Evolutionary conservation across 495 filamentous ascomycete species (phyloP), one percentile per base, ranked within the genome.

Genomic region (Mytilinidion resinicola): DNA sequence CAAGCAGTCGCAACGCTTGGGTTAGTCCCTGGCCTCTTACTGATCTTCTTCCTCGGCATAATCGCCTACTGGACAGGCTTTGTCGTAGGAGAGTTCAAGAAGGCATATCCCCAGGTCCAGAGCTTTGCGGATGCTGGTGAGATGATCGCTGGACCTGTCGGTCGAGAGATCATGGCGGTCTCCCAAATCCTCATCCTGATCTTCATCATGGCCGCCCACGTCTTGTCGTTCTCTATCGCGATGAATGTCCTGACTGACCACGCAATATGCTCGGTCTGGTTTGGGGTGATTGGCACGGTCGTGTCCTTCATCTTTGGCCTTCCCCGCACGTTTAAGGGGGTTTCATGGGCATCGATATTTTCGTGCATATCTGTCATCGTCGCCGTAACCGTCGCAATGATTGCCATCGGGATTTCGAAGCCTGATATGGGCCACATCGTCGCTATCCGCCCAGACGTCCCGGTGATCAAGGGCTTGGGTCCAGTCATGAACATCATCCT

Each of bases 201-300:
- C 34, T 90, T 93, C 74, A 81, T 88, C 65, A 86, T 89, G 76
- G 87, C 78, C 14, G 86, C 84, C 14, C 88, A 92, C 64, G 77
- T 90, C 47, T 73, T 91, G 41, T 87, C 84, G 0, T 89, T 89
- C 63, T 80, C 79, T 10, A 86, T 91, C 57, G 82, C 83, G 68
- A 79, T 90, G 69, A 84, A 85, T 51, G 81, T 76, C 19, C 70
- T 91, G 43, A 83, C 84, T 5, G 68, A 81, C 1, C 79, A 88
- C 64, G 81, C 75, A 3, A 72, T 77, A 0, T 92, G 89, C 67
- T 83, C 85, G 4, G 80, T 90, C 56, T 76, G 83, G 3, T 91
- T 86, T 63, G 78, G 77, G 21, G 69, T 86, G 21, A 75, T 87
- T 19, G 88, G 85, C 15, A 73, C 85, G 55, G 65, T 85, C 49